Conservation (phyloP, 1,139 yeast species). For the Suhomyces panamericanus region DNA sequence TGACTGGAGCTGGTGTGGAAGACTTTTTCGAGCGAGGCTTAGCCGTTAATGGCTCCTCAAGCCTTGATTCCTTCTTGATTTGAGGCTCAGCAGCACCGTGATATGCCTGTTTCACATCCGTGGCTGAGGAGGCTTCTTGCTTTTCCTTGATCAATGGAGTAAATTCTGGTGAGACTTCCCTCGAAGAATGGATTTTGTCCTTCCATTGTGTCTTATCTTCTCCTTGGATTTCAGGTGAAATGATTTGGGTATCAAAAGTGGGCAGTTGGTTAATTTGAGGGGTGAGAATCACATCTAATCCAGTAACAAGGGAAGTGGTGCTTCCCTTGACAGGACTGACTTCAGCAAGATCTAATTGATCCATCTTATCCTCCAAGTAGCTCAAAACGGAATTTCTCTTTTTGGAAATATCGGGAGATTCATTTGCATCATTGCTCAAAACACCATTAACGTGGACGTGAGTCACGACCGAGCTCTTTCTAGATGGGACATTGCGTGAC, state of each 20-base stretch:
- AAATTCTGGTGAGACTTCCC: slow-evolving; percentile 6
- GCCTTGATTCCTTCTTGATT: slow-evolving; percentile 1
- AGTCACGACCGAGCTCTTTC: slow-evolving; percentile 47
- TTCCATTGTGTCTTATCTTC: slow-evolving; percentile 10
- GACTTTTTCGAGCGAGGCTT: slow-evolving; percentile 8
- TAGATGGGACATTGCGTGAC: slow-evolving; percentile 22
- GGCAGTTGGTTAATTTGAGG: slow-evolving; percentile 36
- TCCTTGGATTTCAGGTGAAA: slow-evolving; percentile 16
- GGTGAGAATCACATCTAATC: slow-evolving; percentile 20
- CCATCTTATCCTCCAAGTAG: slow-evolving; percentile 50
- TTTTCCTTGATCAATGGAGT: slow-evolving; percentile 5
- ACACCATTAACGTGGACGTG: slow-evolving; percentile 52
- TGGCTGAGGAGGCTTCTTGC: background rate
- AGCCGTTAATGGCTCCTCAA: slow-evolving; percentile 8
- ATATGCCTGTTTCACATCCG: background rate
- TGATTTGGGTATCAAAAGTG: slow-evolving; percentile 25
- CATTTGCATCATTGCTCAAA: slow-evolving; percentile 33
- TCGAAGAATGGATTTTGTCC: slow-evolving; percentile 7
- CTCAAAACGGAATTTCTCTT: slow-evolving; percentile 46
- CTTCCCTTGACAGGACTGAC: slow-evolving; percentile 25
- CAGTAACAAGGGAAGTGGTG: slow-evolving; percentile 10
- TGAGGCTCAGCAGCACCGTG: background rate
- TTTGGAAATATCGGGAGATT: slow-evolving; percentile 25
- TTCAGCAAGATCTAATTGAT: slow-evolving; percentile 40
- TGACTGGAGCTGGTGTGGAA: background rate